A percentile compares a stretch with the other conserved stretches of the same genome.
These are phyloP conservation scores for Pyrenophora graminea DNA, from an alignment of 2,329 filamentous ascomycete species.

Conservation along the genomic window DNA sequence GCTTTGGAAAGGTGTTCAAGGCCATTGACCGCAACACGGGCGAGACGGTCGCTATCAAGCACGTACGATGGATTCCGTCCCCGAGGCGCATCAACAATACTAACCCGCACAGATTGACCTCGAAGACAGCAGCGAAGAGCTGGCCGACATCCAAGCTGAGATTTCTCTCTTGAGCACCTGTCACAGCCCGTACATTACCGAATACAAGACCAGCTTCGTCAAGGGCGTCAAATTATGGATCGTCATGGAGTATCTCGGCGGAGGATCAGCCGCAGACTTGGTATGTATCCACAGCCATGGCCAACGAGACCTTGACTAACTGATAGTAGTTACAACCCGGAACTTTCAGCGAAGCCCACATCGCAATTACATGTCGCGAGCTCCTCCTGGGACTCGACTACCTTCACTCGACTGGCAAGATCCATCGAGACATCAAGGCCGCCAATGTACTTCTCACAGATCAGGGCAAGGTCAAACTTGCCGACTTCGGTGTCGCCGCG, in stretches of 20 bases:
- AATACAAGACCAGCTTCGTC: slow-evolving; percentile 97
- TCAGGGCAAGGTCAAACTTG: slow-evolving; percentile 88
- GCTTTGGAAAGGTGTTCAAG: slow-evolving; percentile 96
- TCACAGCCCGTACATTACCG: slow-evolving; percentile 89
- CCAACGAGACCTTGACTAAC: slow-evolving; percentile 24
- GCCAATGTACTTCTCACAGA: slow-evolving; percentile 95
- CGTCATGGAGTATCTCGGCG: slow-evolving; percentile 96
- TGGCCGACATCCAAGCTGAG: slow-evolving; percentile 96
- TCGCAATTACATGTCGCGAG: slow-evolving; percentile 92
- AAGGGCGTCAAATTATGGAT: slow-evolving; percentile 98
- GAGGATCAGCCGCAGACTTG: slow-evolving; percentile 91
- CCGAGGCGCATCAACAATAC: slow-evolving; percentile 7
- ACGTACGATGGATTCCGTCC: slow-evolving; percentile 62
- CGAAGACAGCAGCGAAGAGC: slow-evolving; percentile 97
- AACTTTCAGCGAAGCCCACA: slow-evolving; percentile 84
- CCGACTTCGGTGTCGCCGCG: slow-evolving; percentile 95
- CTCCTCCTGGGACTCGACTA: slow-evolving; percentile 90
- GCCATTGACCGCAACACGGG: slow-evolving; percentile 89
- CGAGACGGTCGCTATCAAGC: slow-evolving; percentile 94
- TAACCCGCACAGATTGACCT: slow-evolving; percentile 77
- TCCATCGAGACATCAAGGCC: slow-evolving; percentile 95
- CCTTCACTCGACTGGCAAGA: slow-evolving; percentile 90
- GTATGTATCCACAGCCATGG: slow-evolving; percentile 55
- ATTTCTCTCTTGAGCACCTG: slow-evolving; percentile 95
- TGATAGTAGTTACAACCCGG: slow-evolving; percentile 77